phyloP scores from a whole-genome alignment of 202 grass and related monocot genomes.

The Carex arenaria region DNA sequence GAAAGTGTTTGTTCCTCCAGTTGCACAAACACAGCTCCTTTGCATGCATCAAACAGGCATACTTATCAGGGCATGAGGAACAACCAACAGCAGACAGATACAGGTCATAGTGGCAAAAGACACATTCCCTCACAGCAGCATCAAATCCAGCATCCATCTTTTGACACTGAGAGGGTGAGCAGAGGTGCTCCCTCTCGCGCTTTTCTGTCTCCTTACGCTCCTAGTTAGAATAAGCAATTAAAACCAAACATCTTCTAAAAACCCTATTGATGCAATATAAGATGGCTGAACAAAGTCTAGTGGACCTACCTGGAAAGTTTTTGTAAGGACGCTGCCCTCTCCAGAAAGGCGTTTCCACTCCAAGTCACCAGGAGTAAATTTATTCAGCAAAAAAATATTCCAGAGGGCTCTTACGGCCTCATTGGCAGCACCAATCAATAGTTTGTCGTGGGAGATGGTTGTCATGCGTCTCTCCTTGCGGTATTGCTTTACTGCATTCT shows the following conservation, averaged over 20 bases:
- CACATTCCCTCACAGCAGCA: conserved; percentile 31
- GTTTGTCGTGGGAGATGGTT: conserved; percentile 42
- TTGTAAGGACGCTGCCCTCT: conserved; percentile 27
- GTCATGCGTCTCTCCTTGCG: conserved; percentile 17
- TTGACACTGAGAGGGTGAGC: conserved; percentile 17
- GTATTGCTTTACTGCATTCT: conserved; percentile 34
- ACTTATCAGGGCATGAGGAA: conserved; percentile 19
- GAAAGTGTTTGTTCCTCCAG: conserved; percentile 25
- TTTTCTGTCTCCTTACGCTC: conserved; percentile 35
- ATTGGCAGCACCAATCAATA: conserved; percentile 36
- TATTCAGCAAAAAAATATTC: conserved; percentile 18
- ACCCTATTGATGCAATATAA: background rate
- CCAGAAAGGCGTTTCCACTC: conserved; percentile 26
- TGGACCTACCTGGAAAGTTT: conserved; percentile 25
- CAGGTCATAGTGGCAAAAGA: conserved; percentile 38
- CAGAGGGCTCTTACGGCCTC: conserved; percentile 33
- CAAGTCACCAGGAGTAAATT: conserved; percentile 2
- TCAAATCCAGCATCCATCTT: conserved; percentile 40
- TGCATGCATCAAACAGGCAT: conserved; percentile 41
- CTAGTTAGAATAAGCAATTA: conserved; percentile 19
- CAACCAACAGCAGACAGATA: conserved; percentile 43
- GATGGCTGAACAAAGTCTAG: background rate
- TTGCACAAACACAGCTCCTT: conserved; percentile 34
- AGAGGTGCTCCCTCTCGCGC: conserved; percentile 27
- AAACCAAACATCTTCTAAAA: background rate